Evolutionary conservation across 1,284 basidiomycete genomes (phyloP).

Genomic region (Irpex lacteus): DNA sequence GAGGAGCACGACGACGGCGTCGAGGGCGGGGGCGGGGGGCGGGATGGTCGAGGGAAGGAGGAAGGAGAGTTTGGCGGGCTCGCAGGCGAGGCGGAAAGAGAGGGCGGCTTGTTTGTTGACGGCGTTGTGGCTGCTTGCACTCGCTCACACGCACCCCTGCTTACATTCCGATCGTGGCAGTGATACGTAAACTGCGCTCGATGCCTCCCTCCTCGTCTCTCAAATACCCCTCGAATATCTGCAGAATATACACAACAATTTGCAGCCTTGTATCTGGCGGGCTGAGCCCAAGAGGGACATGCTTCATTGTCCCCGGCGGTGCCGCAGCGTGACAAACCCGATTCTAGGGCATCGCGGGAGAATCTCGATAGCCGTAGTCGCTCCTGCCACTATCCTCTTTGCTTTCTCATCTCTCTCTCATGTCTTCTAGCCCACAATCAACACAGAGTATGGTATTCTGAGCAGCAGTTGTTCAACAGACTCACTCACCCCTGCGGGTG

Average conservation of each 20-base stretch:
- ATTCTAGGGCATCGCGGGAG: conserved; percentile 5
- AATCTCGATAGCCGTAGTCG: conserved; percentile 1
- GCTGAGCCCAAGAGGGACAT: not conserved
- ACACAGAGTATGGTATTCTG: too few relatives aligned
- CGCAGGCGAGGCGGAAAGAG: conserved; percentile 12
- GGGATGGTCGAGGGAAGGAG: conserved; percentile 21
- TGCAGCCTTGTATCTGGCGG: not conserved
- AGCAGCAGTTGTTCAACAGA: too few relatives aligned
- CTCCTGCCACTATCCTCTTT: not conserved
- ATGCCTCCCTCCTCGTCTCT: not conserved
- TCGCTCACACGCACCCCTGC: conserved; percentile 13
- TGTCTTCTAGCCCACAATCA: not conserved
- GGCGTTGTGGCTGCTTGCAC: conserved; percentile 13
- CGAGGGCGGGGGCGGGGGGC: conserved; percentile 15
- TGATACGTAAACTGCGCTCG: conserved; percentile 4
- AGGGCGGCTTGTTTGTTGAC: conserved; percentile 14
- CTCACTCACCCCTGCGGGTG: too few relatives aligned
- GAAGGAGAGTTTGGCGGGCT: conserved; percentile 20
- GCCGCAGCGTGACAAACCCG: not conserved
- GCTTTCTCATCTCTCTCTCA: not conserved
- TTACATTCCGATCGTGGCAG: conserved; percentile 12
- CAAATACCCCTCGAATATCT: not conserved
- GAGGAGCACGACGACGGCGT: conserved; percentile 15
- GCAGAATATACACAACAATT: not conserved
- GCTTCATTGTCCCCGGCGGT: too few relatives aligned